Conservation (phyloP, 371 early-diverging fungal species). For the Rhizomucor pusillus region DNA sequence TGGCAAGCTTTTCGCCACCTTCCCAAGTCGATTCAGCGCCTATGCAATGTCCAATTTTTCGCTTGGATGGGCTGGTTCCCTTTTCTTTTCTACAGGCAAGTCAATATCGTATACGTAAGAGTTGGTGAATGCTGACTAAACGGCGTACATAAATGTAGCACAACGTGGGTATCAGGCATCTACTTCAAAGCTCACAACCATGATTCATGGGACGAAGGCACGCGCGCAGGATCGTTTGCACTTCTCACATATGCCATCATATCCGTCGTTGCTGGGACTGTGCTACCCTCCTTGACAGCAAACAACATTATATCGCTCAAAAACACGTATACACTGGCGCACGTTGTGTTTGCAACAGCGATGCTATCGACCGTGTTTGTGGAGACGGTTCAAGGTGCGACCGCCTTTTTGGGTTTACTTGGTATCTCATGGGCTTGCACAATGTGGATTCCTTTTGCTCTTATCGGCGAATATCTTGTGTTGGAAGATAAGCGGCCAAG, state of each 20-base stretch:
- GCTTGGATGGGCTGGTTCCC: constrained; percentile 88
- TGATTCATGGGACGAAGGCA: constrained; percentile 41
- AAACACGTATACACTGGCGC: constrained; percentile 58
- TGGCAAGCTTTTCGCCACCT: constrained; percentile 52
- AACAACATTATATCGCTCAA: constrained; percentile 26
- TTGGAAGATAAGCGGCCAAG: constrained; percentile 33
- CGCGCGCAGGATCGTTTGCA: constrained; percentile 71
- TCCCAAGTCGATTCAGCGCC: constrained; percentile 55
- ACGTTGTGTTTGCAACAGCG: constrained; percentile 53
- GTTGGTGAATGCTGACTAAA: neutral
- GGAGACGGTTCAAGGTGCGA: constrained; percentile 45
- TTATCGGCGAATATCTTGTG: constrained; percentile 69
- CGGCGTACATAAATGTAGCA: constrained; percentile 16
- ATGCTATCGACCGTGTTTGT: constrained; percentile 57
- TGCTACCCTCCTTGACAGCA: constrained; percentile 48
- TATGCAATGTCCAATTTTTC: constrained; percentile 77
- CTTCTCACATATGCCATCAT: constrained; percentile 62
- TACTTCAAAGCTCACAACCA: constrained; percentile 35
- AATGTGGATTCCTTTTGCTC: constrained; percentile 75
- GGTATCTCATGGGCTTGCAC: constrained; percentile 76
- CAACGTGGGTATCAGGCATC: constrained; percentile 57
- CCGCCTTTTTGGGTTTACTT: constrained; percentile 51
- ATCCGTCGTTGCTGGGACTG: constrained; percentile 54
- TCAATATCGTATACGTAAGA: neutral
- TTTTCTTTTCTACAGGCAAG: constrained; percentile 55